These are phyloP conservation scores for Pseudohyphozyma bogoriensis DNA, from an alignment of 768 basidiomycete genomes.

Conservation along the genomic window DNA sequence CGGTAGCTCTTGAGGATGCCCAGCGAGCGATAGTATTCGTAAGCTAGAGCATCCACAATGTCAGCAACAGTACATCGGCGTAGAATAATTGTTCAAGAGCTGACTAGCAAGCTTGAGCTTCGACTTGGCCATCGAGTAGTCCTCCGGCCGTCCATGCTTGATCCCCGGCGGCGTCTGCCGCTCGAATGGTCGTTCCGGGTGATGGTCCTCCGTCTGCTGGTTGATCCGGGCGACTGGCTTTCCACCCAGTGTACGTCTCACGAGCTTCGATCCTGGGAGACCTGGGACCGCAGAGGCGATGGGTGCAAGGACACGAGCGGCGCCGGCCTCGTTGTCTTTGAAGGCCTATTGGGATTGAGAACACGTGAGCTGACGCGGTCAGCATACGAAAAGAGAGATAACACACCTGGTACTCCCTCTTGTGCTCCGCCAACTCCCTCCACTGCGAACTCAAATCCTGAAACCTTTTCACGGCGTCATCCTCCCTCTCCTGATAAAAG, in stretches of 20 bases:
- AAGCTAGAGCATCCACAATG: background rate
- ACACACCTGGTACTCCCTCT: constrained; percentile 13
- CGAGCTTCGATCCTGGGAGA: constrained; percentile 16
- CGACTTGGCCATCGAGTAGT: constrained; percentile 74
- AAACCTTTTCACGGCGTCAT: constrained; percentile 45
- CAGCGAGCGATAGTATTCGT: constrained; percentile 61
- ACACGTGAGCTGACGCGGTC: background rate
- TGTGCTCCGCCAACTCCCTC: constrained; percentile 47
- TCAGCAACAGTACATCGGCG: constrained; percentile 42
- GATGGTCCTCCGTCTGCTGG: background rate
- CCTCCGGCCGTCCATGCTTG: constrained; percentile 51
- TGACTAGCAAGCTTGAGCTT: constrained; percentile 61
- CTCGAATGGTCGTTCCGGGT: background rate
- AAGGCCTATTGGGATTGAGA: background rate
- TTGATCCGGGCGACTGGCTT: background rate
- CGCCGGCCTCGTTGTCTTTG: background rate
- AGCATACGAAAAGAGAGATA: background rate
- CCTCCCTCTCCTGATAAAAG: constrained; percentile 66
- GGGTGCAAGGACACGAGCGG: constrained; percentile 8
- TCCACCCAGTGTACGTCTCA: constrained; percentile 16
- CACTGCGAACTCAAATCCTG: constrained; percentile 57
- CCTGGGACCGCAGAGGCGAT: constrained; percentile 5
- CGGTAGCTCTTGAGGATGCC: constrained; percentile 83
- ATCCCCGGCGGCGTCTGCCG: background rate
- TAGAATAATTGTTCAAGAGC: constrained; percentile 38